Conservation (phyloP, 768 basidiomycete genomes). For the Podaxis rugospora region DNA sequence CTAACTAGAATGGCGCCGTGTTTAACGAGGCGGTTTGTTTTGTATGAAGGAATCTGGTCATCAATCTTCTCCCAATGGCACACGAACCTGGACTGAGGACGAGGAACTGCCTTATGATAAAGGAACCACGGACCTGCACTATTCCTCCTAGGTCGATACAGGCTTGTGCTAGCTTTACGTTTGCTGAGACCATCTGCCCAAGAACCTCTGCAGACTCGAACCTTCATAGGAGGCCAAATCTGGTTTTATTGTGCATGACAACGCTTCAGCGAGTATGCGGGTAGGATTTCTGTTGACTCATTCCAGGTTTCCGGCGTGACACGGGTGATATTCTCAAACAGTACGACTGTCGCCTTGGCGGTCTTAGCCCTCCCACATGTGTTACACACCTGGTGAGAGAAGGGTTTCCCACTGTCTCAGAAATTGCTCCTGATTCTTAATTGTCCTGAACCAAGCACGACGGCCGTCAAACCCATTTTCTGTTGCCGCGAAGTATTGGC, state of each 20-base stretch:
- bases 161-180: not conserved
- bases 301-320: not conserved
- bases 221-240: not conserved
- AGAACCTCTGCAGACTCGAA: not conserved
- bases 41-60: not conserved
- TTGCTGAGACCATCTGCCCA: not conserved
- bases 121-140: not conserved
- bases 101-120: not conserved
- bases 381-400: not conserved
- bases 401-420: not conserved
- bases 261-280: not conserved
- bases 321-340: not conserved
- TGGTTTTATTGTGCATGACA: not conserved
- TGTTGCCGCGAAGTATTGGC: not conserved
- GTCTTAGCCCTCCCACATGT: not conserved
- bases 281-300: not conserved
- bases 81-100: not conserved
- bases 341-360: not conserved
- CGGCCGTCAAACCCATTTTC: not conserved
- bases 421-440: not conserved
- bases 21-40: constrained; percentile 1
- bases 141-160: not conserved
- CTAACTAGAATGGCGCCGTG: not conserved
- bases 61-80: not conserved
- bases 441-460: not conserved